These are phyloP conservation scores for Mycena indigotica DNA, from an alignment of 768 basidiomycete genomes.

Conservation along the genomic window DNA sequence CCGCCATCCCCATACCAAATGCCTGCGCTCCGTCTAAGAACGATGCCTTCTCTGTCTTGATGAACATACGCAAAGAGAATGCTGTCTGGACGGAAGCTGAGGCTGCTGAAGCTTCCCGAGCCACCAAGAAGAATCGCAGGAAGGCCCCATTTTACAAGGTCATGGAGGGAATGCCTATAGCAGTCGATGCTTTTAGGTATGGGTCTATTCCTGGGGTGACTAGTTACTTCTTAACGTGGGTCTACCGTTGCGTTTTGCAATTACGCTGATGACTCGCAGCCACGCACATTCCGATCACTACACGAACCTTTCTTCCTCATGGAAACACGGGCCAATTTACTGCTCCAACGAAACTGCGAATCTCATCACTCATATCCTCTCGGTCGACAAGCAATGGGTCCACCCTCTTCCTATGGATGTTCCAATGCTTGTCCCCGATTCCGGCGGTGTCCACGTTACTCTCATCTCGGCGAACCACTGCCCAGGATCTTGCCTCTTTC, in stretches of 20 bases:
- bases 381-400: slow-evolving; percentile 88
- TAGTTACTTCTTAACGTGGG: slow-evolving; percentile 89
- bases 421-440: slow-evolving; percentile 74
- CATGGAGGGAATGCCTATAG: slow-evolving; percentile 94
- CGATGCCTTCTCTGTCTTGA: slow-evolving; percentile 77
- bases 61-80: slow-evolving; percentile 83
- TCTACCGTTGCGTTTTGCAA: slow-evolving; percentile 2
- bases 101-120: slow-evolving; percentile 49
- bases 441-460: slow-evolving; percentile 85
- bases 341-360: slow-evolving; percentile 94
- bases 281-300: slow-evolving; percentile 99
- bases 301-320: slow-evolving; percentile 84
- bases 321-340: slow-evolving; percentile 93
- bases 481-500: slow-evolving; percentile 92
- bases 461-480: slow-evolving; percentile 99
- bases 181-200: slow-evolving; percentile 96
- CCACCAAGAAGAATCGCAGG: slow-evolving; percentile 55
- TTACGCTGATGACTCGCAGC: slow-evolving; percentile 41
- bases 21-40: slow-evolving; percentile 26
- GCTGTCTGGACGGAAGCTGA: slow-evolving; percentile 85
- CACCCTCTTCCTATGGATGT: slow-evolving; percentile 81
- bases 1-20: slow-evolving; percentile 22
- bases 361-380: slow-evolving; percentile 87
- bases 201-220: slow-evolving; percentile 87
- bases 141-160: slow-evolving; percentile 96